Evolutionary conservation across 1,284 basidiomycete species (phyloP).

Genomic region (Microbotryomycetes sp.): DNA sequence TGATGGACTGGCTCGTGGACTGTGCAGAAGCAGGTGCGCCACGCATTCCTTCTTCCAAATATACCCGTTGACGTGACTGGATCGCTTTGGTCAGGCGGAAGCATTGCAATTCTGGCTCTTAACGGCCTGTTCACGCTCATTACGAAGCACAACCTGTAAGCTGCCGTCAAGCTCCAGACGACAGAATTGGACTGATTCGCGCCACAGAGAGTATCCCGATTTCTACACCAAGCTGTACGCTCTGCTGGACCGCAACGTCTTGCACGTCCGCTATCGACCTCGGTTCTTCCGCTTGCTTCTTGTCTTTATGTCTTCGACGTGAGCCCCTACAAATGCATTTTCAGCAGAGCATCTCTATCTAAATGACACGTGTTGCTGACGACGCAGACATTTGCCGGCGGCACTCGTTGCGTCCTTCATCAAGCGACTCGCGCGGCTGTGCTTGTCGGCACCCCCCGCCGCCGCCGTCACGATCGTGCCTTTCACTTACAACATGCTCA

Average conservation of each 20-base stretch:
- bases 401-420: conserved; percentile 87
- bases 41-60: conserved; percentile 1
- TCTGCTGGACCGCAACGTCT: conserved; percentile 74
- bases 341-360: neutral
- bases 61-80: neutral
- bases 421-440: conserved; percentile 79
- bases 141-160: conserved; percentile 84
- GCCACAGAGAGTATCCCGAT: conserved; percentile 75
- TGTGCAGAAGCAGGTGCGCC: conserved; percentile 71
- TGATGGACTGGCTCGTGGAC: conserved; percentile 90
- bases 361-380: no score
- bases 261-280: conserved; percentile 87
- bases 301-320: conserved; percentile 84
- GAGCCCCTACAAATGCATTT: conserved; percentile 41
- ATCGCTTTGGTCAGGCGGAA: conserved; percentile 55
- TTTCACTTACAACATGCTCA: conserved; percentile 91
- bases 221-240: conserved; percentile 93
- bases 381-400: conserved; percentile 76
- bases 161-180: conserved; percentile 25
- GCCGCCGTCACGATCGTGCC: conserved; percentile 86
- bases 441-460: conserved; percentile 77
- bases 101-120: conserved; percentile 80
- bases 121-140: conserved; percentile 90
- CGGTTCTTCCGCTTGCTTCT: conserved; percentile 92
- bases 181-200: neutral